Evolutionary conservation across 768 basidiomycete genomes (phyloP), one percentile per base, ranked within the genome.

Genomic region (Pleurotus tuber-regium): DNA sequence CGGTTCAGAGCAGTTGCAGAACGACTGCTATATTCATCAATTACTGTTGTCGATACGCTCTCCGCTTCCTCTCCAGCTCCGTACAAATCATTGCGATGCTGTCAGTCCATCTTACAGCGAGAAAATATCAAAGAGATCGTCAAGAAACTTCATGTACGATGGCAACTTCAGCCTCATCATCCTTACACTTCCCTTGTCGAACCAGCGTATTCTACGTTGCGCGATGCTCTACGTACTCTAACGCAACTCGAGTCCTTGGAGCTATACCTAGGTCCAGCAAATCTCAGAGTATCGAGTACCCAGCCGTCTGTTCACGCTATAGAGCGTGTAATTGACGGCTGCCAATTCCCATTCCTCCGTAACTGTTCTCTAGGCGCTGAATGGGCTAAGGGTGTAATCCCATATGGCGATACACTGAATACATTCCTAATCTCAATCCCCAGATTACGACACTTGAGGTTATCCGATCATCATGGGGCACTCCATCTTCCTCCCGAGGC

Each of bases 1-100:
- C 66, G 65, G 9, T 75, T 74, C 61, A 73, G 71, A 61, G 77
- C 71, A 28, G 75, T 84, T 30, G 82, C 81, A 2, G 83, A 84
- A 62, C 78, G 78, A 51, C 60, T 80, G 18, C 76, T 86, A 29
- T 85, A 86, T 61, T 64, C 82, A 9, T 71, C 73, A 46, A 69
- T 84, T 54, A 57, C 57, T 54, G 72, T 86, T 55, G 66, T 63
- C 48, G 84, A 86, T 57, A 51, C 60, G 23, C 62, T 84, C 44
- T 70, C 74, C 4, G 65, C 67, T 41, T 57, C 71, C 10, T 69
- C 72, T 4, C 72, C 74, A 18, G 52, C 65, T 10, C 78, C 74
- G 2, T 62, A 61, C 54, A 70, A 64, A 39, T 82, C 81, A 0
- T 61, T 75, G 2, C 65, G 68, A 53, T 84, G 80, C 71, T 83